Evolutionary conservation across 2,329 filamentous ascomycete genomes (phyloP), one percentile per base, ranked within the genome.

Genomic region (Pochonia chlamydosporia): DNA sequence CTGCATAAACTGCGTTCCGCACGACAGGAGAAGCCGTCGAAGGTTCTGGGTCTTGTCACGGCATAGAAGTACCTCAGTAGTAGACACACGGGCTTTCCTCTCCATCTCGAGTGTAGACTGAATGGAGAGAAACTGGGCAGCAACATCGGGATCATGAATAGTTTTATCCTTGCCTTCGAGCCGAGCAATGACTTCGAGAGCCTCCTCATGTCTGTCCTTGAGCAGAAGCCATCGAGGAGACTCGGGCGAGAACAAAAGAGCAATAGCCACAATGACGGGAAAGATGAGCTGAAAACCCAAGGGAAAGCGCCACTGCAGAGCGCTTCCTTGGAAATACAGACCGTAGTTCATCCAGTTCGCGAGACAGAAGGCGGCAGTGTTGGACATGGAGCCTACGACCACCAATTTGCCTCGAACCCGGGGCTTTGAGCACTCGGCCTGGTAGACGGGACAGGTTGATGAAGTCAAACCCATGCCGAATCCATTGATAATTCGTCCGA

Each of bases 141-240:
- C 56, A 1, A 69, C 63, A 0, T 54, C 47, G 1, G 54, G 49
- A 33, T 64, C 58, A 3, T 61, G 49, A 2, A 58, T 52, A 13
- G 7, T 13, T 28, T 13, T 13, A 28, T 28, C 26, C 7, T 13
- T 28, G 26, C 26, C 26, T 13, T 28, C 26, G 49, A 79, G 80
- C 50, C 75, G 76, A 7, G 75, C 71, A 48, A 87, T 70, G 4
- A 78, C 73, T 5, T 70, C 63, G n/a, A 75, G 63, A 1, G 79
- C 79, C 48, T 82, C 70, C 10, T 81, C 75, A 14, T 74, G 68
- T n/a, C 75, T 73, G 49, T 79, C 75, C 47, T 79, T 54, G 8
- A 73, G 60, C 18, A 78, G 57, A n/a, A 78, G 58, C 71, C 72
- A 81, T 31, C 76, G 68, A 0, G 76, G 75, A 0, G 69, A 73